Base-by-base conservation (phyloP, 129 eudicot genomes). In the Saussurea involucrata region DNA sequence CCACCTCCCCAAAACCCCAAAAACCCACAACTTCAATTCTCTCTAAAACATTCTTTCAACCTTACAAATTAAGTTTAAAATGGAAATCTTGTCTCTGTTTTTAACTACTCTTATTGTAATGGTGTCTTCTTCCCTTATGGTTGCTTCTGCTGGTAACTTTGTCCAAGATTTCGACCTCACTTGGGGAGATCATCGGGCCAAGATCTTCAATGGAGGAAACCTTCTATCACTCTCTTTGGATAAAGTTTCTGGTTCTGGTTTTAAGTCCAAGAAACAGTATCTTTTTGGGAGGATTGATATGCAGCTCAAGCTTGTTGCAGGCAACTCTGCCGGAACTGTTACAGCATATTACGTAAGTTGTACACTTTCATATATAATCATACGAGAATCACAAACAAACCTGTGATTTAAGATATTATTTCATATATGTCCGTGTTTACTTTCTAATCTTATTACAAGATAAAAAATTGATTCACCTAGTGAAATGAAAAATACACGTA, bases 321-420 rank as follows among this genome's bases (percentile, higher is more conserved):
- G 92, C n/a, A 85, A 91, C 63, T 91, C 97, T 83, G 97, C 97
- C 68, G 97, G 97, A 78, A 88, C 97, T 49, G 97, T 91, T 5
- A 88, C 95, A 6, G 87, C 95, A 7, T 89, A 87, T 67, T 92
- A 92, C 32, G 97, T 89, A 92, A 57, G 89, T 69, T 69, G 7
- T 57, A 25, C 5, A n/a, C 2, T 53, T 15, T 40, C 49, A 49
- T 49, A 49, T 49, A 46, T 46, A 49, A n/a, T n/a, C n/a, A n/a
- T n/a, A n/a, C n/a, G n/a, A n/a, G n/a, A n/a, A n/a, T n/a, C n/a
- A n/a, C n/a, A n/a, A n/a, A n/a, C n/a, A n/a, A n/a, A n/a, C n/a
- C n/a, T n/a, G n/a, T n/a, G n/a, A n/a, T n/a, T n/a, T n/a, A n/a
- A n/a, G n/a, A n/a, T n/a, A n/a, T n/a, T n/a, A n/a, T n/a, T n/a